These are phyloP conservation scores for Colletotrichum godetiae DNA, from an alignment of 2,329 filamentous ascomycete species.

Conservation along the genomic window DNA sequence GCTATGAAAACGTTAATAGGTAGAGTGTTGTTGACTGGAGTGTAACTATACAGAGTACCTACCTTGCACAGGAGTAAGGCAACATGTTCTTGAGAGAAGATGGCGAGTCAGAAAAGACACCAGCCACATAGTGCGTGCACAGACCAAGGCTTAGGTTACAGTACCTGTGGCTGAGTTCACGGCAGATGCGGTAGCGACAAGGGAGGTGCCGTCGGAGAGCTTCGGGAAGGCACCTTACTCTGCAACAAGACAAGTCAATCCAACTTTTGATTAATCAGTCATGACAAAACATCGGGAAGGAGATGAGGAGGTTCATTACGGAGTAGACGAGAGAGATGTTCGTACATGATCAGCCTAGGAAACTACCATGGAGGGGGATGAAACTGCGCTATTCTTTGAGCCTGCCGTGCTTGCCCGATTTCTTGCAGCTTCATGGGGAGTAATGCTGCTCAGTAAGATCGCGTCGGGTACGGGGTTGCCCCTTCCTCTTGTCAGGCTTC, in stretches of 20 bases:
- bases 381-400: not conserved
- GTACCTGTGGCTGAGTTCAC: not conserved
- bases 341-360: too few species aligned
- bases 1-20: too few species aligned
- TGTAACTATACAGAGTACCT: too few species aligned
- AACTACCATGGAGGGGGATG: too few species aligned
- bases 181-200: not conserved
- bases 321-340: too few species aligned
- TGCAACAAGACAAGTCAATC: too few species aligned
- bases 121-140: not conserved
- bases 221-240: too few species aligned
- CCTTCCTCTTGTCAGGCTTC: not conserved
- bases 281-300: too few species aligned
- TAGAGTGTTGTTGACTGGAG: too few species aligned
- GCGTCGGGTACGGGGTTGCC: not conserved
- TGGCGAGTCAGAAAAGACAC: not conserved
- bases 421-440: not conserved
- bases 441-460: not conserved
- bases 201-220: not conserved
- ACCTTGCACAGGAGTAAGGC: too few species aligned
- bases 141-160: not conserved
- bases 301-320: too few species aligned
- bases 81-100: not conserved
- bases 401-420: not conserved
- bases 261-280: too few species aligned